Evolutionary conservation across 1,139 yeast species (phyloP).

Genomic region (Groenewaldozyma auringiensis): DNA sequence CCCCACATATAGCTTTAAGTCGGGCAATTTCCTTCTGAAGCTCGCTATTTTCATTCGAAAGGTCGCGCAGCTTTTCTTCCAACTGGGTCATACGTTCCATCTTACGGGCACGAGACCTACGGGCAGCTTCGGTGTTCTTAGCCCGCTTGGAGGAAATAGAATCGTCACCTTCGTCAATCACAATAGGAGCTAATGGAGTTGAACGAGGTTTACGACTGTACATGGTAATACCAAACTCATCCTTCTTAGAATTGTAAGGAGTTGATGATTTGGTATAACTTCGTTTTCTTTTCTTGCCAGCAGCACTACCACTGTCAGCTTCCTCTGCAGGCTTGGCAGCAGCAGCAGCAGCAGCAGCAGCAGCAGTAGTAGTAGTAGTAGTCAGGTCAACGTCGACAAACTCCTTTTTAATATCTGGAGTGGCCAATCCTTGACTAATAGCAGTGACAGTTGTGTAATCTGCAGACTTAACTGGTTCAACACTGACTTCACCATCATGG

Average conservation of each 20-base stretch:
- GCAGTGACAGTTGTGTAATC: constrained; percentile 3
- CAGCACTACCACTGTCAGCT: constrained; percentile 5
- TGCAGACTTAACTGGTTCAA: constrained; percentile 6
- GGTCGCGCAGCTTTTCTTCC: constrained; percentile 69
- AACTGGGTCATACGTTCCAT: constrained; percentile 86
- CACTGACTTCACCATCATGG: constrained; percentile 13
- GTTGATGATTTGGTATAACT: constrained; percentile 6
- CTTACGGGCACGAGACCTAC: constrained; percentile 93
- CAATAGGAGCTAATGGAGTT: constrained; percentile 53
- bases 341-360: constrained; percentile 12
- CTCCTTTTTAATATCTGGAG: constrained; percentile 4
- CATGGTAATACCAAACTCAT: constrained; percentile 32
- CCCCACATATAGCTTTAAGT: constrained; percentile 16
- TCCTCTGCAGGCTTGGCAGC: constrained; percentile 4
- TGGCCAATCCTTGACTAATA: not conserved
- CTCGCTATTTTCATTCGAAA: constrained; percentile 35
- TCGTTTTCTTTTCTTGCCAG: constrained; percentile 11
- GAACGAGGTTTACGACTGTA: constrained; percentile 36
- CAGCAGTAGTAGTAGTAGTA: constrained; percentile 9
- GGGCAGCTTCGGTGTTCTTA: constrained; percentile 95
- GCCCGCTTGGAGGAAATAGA: constrained; percentile 72
- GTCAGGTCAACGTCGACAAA: constrained; percentile 6
- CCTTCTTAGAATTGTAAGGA: constrained; percentile 26
- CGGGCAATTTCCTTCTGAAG: constrained; percentile 27
- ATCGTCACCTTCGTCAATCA: constrained; percentile 49